Conservation (phyloP, 2,329 filamentous ascomycete genomes). For the Drechslerella stenobrocha region DNA sequence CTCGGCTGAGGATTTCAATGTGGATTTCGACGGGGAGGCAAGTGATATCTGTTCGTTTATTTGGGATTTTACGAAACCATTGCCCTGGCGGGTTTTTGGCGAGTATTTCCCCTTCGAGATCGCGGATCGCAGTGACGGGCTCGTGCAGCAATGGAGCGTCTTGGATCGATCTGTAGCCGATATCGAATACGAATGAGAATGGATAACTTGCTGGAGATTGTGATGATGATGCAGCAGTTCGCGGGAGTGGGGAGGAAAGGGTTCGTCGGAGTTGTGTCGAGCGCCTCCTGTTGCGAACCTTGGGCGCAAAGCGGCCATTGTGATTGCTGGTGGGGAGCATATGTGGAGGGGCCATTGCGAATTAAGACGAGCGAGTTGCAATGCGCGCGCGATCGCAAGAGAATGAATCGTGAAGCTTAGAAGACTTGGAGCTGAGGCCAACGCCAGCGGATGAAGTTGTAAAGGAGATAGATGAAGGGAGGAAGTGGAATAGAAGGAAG, state of each 20-base stretch:
- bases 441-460: no score
- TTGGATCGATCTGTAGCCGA: slow-evolving; percentile 10
- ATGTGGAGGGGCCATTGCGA: no score
- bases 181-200: slow-evolving; percentile 10
- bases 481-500: no score
- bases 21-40: slow-evolving; percentile 38
- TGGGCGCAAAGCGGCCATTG: no score
- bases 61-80: slow-evolving; percentile 26
- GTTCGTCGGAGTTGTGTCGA: not conserved
- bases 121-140: slow-evolving; percentile 2
- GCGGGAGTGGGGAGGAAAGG: not conserved
- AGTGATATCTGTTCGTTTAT: slow-evolving; percentile 25
- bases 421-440: no score
- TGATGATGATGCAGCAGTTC: not conserved
- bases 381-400: no score
- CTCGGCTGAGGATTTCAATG: slow-evolving; percentile 22
- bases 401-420: no score
- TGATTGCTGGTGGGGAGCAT: no score
- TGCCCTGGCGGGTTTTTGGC: slow-evolving; percentile 25
- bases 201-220: not conserved
- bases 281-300: no score
- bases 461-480: no score
- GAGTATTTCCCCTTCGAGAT: slow-evolving; percentile 23
- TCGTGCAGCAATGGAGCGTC: slow-evolving; percentile 5
- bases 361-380: no score